phyloP scores from a whole-genome alignment of 1,139 yeast genomes.

The Suhomyces bolitotheri region DNA sequence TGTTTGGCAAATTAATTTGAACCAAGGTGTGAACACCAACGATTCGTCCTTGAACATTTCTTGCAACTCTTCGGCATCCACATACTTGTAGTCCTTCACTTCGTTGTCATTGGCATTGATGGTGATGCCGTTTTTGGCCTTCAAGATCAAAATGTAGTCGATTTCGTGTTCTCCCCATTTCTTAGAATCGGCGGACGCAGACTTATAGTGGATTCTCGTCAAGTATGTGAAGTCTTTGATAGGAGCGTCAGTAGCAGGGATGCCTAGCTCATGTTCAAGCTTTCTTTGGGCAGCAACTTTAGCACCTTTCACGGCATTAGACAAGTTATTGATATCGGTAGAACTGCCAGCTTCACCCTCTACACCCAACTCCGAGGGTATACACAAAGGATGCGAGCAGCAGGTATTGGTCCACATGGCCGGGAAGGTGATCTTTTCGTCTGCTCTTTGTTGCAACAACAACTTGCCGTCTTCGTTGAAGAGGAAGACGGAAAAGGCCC shows the following conservation, averaged over 20 bases:
- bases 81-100: constrained; percentile 80
- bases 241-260: constrained; percentile 62
- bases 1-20: constrained; percentile 88
- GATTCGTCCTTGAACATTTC: constrained; percentile 68
- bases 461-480: constrained; percentile 77
- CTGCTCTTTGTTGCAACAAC: constrained; percentile 90
- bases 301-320: constrained; percentile 68
- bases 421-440: constrained; percentile 94
- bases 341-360: constrained; percentile 21
- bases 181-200: constrained; percentile 68
- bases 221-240: constrained; percentile 71
- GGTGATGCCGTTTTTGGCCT: constrained; percentile 54
- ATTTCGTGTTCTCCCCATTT: constrained; percentile 98
- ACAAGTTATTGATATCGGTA: constrained; percentile 42
- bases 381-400: constrained; percentile 94
- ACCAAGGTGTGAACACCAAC: constrained; percentile 93
- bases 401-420: constrained; percentile 98
- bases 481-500: constrained; percentile 93
- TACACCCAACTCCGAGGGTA: constrained; percentile 74
- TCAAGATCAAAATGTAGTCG: constrained; percentile 85
- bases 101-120: constrained; percentile 70
- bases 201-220: constrained; percentile 92
- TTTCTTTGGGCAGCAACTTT: constrained; percentile 90
- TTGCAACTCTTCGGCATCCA: constrained; percentile 63
- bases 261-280: constrained; percentile 90